A percentile compares a stretch with the other conserved stretches of the same genome.
phyloP scores from a whole-genome alignment of 2,329 filamentous ascomycete genomes.

The Torrubiella hemipterigena region DNA sequence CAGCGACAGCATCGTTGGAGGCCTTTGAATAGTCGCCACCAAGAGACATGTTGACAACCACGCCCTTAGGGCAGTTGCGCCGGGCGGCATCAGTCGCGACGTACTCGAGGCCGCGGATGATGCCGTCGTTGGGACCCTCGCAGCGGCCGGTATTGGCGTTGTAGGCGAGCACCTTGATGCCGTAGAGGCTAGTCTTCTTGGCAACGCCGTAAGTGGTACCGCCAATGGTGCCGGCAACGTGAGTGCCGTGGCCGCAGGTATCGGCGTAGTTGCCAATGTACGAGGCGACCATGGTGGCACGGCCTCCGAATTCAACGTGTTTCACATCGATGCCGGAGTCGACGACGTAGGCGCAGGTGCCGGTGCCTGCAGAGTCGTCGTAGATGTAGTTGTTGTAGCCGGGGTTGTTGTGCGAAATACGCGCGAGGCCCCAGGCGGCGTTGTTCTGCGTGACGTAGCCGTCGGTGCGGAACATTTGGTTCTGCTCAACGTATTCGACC shows the following conservation, averaged over 20 bases:
- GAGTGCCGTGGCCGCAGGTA: slow-evolving; percentile 23
- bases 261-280: slow-evolving; percentile 7
- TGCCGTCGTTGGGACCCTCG: slow-evolving; percentile 5
- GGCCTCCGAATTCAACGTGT: slow-evolving; percentile 12
- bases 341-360: slow-evolving; percentile 14
- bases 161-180: slow-evolving; percentile 25
- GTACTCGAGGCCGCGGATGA: slow-evolving; percentile 18
- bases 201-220: slow-evolving; percentile 15
- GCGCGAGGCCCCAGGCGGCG: slow-evolving; percentile 11
- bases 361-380: slow-evolving; percentile 10
- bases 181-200: slow-evolving; percentile 24
- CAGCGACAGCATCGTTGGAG: slow-evolving; percentile 22
- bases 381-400: slow-evolving; percentile 10
- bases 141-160: slow-evolving; percentile 2
- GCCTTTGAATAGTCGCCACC: slow-evolving; percentile 7
- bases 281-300: slow-evolving; percentile 8
- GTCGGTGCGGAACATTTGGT: slow-evolving; percentile 14
- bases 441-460: slow-evolving; percentile 7
- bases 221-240: slow-evolving; percentile 13
- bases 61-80: slow-evolving; percentile 13
- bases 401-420: slow-evolving; percentile 10
- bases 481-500: slow-evolving; percentile 24
- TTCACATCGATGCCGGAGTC: slow-evolving; percentile 13
- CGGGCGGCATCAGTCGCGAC: slow-evolving; percentile 16
- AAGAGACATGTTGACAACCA: slow-evolving; percentile 33